Base-by-base conservation (phyloP, 208 protist species). In the Entamoeba dispar region DNA sequence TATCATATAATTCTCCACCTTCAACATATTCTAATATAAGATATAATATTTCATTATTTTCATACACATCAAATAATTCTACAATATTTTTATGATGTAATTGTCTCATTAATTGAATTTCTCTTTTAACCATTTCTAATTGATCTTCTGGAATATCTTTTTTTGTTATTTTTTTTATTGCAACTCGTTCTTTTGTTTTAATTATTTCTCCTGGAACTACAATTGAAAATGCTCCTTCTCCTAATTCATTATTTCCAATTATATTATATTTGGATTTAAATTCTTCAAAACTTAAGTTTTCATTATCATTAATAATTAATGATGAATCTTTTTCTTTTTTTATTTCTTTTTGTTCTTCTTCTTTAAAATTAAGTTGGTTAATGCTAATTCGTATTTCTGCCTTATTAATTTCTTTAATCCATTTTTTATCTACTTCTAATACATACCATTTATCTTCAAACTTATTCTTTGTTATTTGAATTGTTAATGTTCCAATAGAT, bases 81-180 rank as follows among this genome's bases (percentile, higher is more conserved):
- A 93, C 17, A 34, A 93, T 93, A 34, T 93, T 93, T 51, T 91
- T 55, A 22, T 93, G 92, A 10, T 49, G 61, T n/a, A 86, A 86
- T n/a, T 22, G 17, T 12, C 61, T 27, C 61, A 86, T 86, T 22
- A 86, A 34, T 34, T 27, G 31, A 12, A 86, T 86, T 86, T 86
- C 61, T 34, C 61, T 27, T 38, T 86, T 8, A 8, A 86, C 4
- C 27, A 34, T 34, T 86, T 86, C 61, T 38, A 86, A 22, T n/a
- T 86, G 61, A 4, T 86, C 61, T 34, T 86, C 61, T 31, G 61
- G 61, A 27, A 86, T 38, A 38, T 8, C 19, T 34, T 86, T 22
- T 86, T 86, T 86, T 12, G 31, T 31, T 86, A 86, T 86, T 86
- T 34, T 86, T 86, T 86, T 86, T 27, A 86, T n/a, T 10, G 61